Base-by-base conservation (phyloP, 495 filamentous ascomycete genomes). In the Neurospora sp. region DNA sequence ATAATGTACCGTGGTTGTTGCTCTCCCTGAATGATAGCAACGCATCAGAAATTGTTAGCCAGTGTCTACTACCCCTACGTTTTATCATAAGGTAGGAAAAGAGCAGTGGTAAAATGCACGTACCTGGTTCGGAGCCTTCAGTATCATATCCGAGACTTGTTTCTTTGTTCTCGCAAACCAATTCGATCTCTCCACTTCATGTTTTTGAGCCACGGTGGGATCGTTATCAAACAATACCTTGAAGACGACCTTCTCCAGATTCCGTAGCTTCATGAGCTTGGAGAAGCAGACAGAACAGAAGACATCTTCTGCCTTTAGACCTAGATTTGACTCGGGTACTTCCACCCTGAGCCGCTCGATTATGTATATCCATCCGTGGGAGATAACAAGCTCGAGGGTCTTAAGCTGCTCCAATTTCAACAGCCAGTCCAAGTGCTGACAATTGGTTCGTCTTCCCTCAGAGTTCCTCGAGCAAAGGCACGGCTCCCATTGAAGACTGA, bases 1-100 rank as follows among this genome's bases (percentile, higher is more conserved):
- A 53, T 53, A 0, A 53, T 0, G 46, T 53, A 53, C 0, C 0
- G 10, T 10, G n/a, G n/a, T 0, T 22, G n/a, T 1, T 5, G n/a
- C 10, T 53, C n/a, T 53, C 0, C 20, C 46, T 53, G 20, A 2
- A 53, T 22, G 1, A 22, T 12, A 22, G 1, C 20, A 22, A 6
- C n/a, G 6, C n/a, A 22, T 22, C 4, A 6, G 11, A 53, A 14
- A 0, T 53, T 53, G 46, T 53, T 5, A 53, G 46, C 5, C n/a
- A 22, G 46, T 53, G n/a, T 22, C 9, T 11, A 53, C 10, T 11
- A 40, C 39, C 2, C 10, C 39, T 3, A 12, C 39, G 11, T 40
- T 40, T 11, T 40, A 40, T 40, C 39, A 40, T 40, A 11, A 11
- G 10, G 10, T 10, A 40, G 3, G 11, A 11, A 11, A 11, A 11